These are phyloP conservation scores for Dictyostelium firmibasis DNA, from an alignment of 78 protist species.

Conservation along the genomic window DNA sequence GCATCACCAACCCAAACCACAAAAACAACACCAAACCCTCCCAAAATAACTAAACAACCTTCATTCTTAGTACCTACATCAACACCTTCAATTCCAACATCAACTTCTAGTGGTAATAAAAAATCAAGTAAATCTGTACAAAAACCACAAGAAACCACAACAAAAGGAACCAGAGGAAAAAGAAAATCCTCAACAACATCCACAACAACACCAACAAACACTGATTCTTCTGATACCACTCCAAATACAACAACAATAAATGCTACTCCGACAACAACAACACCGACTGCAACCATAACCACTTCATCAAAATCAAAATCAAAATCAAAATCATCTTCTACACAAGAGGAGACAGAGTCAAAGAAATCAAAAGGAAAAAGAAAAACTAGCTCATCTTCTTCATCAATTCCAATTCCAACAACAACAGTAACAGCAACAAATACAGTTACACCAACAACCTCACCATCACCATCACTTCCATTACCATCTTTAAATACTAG, in stretches of 20 bases:
- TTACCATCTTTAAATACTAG: neutral
- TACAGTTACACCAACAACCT: neutral
- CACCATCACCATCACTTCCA: neutral
- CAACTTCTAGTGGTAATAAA: neutral
- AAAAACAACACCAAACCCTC: neutral
- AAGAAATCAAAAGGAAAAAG: neutral
- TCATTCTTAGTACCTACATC: neutral
- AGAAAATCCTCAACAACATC: neutral
- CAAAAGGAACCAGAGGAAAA: neutral
- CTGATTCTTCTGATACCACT: neutral
- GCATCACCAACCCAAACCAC: neutral
- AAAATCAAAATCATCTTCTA: neutral
- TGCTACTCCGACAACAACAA: neutral
- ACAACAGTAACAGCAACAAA: neutral
- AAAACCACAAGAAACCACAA: neutral
- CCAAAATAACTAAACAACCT: neutral
- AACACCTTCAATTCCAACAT: neutral
- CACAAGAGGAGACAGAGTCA: neutral
- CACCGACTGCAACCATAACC: neutral
- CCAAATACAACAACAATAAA: neutral
- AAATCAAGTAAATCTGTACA: neutral
- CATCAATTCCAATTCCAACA: neutral
- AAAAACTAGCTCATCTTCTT: neutral
- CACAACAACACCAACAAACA: neutral
- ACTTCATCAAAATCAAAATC: conserved; percentile 9